These are phyloP conservation scores for Alternaria consortialis DNA, from an alignment of 2,329 filamentous ascomycete species.

Conservation along the genomic window DNA sequence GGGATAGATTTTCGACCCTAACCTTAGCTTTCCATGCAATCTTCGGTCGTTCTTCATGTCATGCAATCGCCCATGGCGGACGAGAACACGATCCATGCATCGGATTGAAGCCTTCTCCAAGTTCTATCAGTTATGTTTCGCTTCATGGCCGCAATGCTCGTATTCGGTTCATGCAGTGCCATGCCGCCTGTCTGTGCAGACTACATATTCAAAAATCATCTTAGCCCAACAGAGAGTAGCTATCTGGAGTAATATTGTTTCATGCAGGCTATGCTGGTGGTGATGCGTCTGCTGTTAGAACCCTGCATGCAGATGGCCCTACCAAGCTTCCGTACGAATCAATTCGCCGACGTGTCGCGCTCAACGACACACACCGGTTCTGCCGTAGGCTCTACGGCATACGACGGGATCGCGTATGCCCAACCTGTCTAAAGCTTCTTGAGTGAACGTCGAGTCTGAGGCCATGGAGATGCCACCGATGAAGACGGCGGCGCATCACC, in stretches of 20 bases:
- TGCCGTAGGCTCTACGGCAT: slow-evolving; percentile 29
- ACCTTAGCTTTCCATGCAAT: slow-evolving; percentile 2
- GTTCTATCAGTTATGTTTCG: slow-evolving; percentile 10
- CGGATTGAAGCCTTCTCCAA: slow-evolving; percentile 13
- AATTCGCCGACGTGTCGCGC: slow-evolving; percentile 42
- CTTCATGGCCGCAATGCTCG: slow-evolving; percentile 20
- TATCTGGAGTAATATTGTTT: slow-evolving; percentile 36
- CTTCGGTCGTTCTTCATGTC: slow-evolving; percentile 5
- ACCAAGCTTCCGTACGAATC: slow-evolving; percentile 24
- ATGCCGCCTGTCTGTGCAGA: slow-evolving; percentile 25
- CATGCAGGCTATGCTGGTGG: slow-evolving; percentile 37
- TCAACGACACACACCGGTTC: slow-evolving; percentile 30
- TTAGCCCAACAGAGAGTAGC: slow-evolving; percentile 24
- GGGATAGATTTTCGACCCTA: not conserved
- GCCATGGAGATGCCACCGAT: slow-evolving; percentile 33
- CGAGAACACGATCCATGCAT: slow-evolving; percentile 1
- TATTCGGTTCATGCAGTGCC: slow-evolving; percentile 32
- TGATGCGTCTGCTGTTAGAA: slow-evolving; percentile 44
- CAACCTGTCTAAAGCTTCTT: slow-evolving; percentile 30
- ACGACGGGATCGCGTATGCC: slow-evolving; percentile 32
- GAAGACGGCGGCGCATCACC: slow-evolving; percentile 8
- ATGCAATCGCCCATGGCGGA: slow-evolving; percentile 8
- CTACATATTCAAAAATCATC: slow-evolving; percentile 16
- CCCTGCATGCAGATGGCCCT: slow-evolving; percentile 35
- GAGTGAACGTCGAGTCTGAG: slow-evolving; percentile 34